Base-by-base conservation (phyloP, 352 stramenopile genomes). In the Pythium angustatum region DNA sequence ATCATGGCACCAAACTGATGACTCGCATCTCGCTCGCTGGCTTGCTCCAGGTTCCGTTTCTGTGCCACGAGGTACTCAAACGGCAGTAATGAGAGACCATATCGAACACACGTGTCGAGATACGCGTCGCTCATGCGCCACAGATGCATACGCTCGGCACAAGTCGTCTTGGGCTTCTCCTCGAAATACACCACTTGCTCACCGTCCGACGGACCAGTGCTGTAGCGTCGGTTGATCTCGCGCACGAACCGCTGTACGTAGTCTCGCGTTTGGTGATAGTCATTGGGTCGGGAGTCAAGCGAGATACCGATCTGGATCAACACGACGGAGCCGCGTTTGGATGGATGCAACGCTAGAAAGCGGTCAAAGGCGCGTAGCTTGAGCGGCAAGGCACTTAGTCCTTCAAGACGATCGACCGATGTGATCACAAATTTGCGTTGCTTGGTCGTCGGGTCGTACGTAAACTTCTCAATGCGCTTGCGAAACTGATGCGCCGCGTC, bases 301-400 rank as follows among this genome's bases (percentile, higher is more conserved):
- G 77, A 77, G 17, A 91, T 76, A 0, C 85, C 85, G 52, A 89
- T 88, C 62, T 97, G 81, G 5, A 93, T 68, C 28, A 96, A 76
- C 2, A 96, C 69, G 7, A 98, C 78, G 0, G 77, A 83, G 11
- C 73, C 66, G 1, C 76, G 74, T 41, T 91, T 87, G 4, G 84
- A 63, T 0, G 93, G 91, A 44, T 95, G 74, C n/a, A 84, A 71
- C n/a, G 88, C 66, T 14, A 99, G 80, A 61, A 99, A 98, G 8
- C 91, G 83, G 59, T 99, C 93, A 58, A 99, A 95, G 3, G 94
- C 97, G 14, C 98, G 82, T 24, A 99, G 77, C 73, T 99, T 99
- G 11, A 99, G 76, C 19, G 96, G 95, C 26, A 99, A 89, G 0
- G 94, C 97, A 40, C 97, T 98, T 19, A 99, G 76, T 1, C 96